Evolutionary conservation across 345 rosid genomes (phyloP), one percentile per base, ranked within the genome.

Genomic region (Psidium guajava): DNA sequence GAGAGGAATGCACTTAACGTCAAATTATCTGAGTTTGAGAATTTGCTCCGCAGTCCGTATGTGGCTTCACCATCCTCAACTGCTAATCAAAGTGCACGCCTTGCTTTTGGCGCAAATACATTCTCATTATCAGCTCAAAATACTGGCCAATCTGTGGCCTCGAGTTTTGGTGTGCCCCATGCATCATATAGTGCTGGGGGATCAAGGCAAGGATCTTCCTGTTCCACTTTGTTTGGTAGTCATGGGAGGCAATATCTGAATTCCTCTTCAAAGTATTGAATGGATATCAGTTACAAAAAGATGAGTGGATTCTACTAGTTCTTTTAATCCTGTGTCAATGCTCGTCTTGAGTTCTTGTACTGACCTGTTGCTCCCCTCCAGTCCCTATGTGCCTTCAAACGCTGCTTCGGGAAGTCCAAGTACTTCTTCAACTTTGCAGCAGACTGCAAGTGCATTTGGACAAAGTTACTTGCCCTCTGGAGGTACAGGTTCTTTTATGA

Each of bases 1-100:
- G 98, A 96, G 89, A 93, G 96, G 88, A 93, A 84, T 87, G 85
- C 92, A 84, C 93, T 91, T 10, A 93, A 90, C 61, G 86, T 92
- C 61, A 96, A 94, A 89, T 84, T 94, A 89, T 85, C 83, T 8
- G 95, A 95, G 91, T 93, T 94, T 85, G 91, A 93, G 82, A 91
- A 89, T 84, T 90, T 96, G 89, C 92, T 95, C 36, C 93, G 73
- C 57, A 88, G 84, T 86, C 96, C 98, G 40, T 92, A 94, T 87
- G 83, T 54, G 64, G 91, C 91, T 74, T 86, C 93, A 11, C 69
- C 58, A 27, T 88, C 88, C 22, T 82, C 92, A 50, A 86, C 64
- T 82, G 53, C 74, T 64, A 61, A 84, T 53, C 61, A 53, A 81
- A 83, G 89, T 56, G 89, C 86, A 83, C 89, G 82, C 51, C 86